Percentiles rank a stretch among this genome's conserved stretches.
These are phyloP conservation scores for Sindora glabra DNA, from an alignment of 306 rosid genomes.

Conservation along the genomic window DNA sequence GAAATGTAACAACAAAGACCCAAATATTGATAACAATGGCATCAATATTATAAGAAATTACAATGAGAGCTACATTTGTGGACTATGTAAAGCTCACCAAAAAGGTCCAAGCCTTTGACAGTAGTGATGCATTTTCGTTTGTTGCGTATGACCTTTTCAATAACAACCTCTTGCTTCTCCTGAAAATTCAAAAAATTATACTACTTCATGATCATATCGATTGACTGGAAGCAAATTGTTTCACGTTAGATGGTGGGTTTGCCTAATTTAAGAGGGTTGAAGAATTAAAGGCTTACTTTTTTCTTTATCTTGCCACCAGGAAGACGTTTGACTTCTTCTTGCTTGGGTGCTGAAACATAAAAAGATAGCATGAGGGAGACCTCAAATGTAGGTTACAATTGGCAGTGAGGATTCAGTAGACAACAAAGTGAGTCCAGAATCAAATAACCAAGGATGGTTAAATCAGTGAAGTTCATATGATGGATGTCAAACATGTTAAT, in stretches of 20 bases:
- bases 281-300: conserved; percentile 38
- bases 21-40: not conserved
- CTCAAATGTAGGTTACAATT: not conserved
- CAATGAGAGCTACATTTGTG: not conserved
- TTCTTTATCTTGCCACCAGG: conserved; percentile 99
- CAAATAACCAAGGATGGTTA: not conserved
- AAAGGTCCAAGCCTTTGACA: conserved; percentile 92
- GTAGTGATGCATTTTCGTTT: conserved; percentile 91
- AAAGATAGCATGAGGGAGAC: not conserved
- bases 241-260: not conserved
- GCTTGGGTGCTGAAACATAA: conserved; percentile 52
- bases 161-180: conserved; percentile 89
- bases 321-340: conserved; percentile 89
- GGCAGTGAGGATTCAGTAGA: not conserved
- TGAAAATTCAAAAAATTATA: conserved; percentile 30
- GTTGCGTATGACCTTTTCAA: conserved; percentile 89
- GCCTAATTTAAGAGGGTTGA: not conserved
- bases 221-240: not conserved
- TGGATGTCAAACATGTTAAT: not conserved
- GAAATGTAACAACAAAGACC: conserved; percentile 9
- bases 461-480: not conserved
- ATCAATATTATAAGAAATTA: not conserved
- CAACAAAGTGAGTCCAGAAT: too few species aligned
- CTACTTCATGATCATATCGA: conserved; percentile 4
- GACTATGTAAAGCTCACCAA: conserved; percentile 53